Evolutionary conservation across 768 basidiomycete genomes (phyloP).

Genomic region (Rickenella mellea): DNA sequence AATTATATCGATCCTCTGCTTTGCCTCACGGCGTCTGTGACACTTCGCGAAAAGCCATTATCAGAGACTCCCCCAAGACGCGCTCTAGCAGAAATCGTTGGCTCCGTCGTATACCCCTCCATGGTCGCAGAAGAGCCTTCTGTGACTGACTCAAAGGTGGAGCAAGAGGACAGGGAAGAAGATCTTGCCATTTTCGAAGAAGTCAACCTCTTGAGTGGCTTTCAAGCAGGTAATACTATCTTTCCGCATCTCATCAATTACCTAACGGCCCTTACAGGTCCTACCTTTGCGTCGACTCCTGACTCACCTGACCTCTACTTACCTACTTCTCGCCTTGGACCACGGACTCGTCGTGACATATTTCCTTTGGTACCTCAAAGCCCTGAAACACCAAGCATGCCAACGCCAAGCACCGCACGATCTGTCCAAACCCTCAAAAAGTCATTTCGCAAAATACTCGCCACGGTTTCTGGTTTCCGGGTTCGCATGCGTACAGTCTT

Average conservation of each 20-base stretch:
- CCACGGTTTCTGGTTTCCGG: conserved; percentile 73
- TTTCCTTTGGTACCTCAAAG: conserved; percentile 50
- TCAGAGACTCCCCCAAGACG: conserved; percentile 30
- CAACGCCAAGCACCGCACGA: conserved; percentile 30
- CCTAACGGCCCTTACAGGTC: conserved; percentile 24
- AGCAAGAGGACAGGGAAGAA: conserved; percentile 22
- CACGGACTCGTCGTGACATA: conserved; percentile 53
- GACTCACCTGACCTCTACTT: conserved; percentile 31
- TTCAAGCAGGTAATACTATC: conserved; percentile 47
- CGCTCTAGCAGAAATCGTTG: conserved; percentile 17
- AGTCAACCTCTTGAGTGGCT: conserved; percentile 56
- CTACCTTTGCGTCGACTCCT: conserved; percentile 29
- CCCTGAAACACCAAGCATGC: conserved; percentile 29
- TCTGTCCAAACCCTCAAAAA: conserved; percentile 66
- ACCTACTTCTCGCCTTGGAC: conserved; percentile 65
- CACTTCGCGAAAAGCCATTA: conserved; percentile 72
- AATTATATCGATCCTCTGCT: conserved; percentile 65
- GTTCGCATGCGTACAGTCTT: conserved; percentile 94
- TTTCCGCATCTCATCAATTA: conserved; percentile 4
- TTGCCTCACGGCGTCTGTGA: conserved; percentile 78
- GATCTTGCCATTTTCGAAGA: conserved; percentile 49
- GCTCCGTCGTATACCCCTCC: not conserved
- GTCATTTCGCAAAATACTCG: conserved; percentile 73
- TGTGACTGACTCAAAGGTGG: conserved; percentile 5
- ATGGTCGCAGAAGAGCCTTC: conserved; percentile 1